These are phyloP conservation scores for Solanum habrochaites DNA, from an alignment of 257 asterid species.

Conservation along the genomic window DNA sequence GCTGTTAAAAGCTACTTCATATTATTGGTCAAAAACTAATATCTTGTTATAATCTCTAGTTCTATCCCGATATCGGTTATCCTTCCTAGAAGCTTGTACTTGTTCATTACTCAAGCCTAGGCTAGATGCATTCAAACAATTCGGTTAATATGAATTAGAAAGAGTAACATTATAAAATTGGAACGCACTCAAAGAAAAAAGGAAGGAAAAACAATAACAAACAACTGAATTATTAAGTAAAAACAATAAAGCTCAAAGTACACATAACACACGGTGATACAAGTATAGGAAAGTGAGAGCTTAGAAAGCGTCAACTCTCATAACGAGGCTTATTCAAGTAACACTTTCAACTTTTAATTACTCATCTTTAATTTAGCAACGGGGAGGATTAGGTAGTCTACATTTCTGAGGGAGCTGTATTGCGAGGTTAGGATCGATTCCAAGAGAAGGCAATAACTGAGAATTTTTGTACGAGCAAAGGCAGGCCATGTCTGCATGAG, in stretches of 20 bases:
- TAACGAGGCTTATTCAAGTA: not conserved
- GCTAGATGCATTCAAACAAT: not conserved
- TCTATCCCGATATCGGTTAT: too few species aligned
- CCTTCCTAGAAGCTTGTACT: too few species aligned
- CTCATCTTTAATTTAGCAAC: slow-evolving; percentile 10
- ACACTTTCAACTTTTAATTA: not conserved
- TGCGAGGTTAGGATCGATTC: slow-evolving; percentile 49
- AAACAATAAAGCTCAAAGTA: not conserved
- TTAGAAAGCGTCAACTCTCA: not conserved
- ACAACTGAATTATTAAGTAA: not conserved
- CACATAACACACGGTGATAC: not conserved
- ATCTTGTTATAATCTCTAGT: too few species aligned
- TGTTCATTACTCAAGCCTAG: too few species aligned
- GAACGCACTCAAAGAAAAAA: not conserved
- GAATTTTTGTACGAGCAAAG: slow-evolving; percentile 51
- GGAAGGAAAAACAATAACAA: not conserved
- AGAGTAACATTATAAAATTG: not conserved
- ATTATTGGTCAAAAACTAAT: too few species aligned
- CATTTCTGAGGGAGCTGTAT: slow-evolving; percentile 42
- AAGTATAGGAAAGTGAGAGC: not conserved
- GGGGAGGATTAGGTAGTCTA: slow-evolving; percentile 25
- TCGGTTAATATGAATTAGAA: not conserved
- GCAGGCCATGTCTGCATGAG: slow-evolving; percentile 36
- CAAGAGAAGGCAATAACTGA: slow-evolving; percentile 27
- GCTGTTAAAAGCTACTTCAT: too few species aligned